phyloP scores from a whole-genome alignment of 73 alveolate genomes.

The Paramecium biaurelia region DNA sequence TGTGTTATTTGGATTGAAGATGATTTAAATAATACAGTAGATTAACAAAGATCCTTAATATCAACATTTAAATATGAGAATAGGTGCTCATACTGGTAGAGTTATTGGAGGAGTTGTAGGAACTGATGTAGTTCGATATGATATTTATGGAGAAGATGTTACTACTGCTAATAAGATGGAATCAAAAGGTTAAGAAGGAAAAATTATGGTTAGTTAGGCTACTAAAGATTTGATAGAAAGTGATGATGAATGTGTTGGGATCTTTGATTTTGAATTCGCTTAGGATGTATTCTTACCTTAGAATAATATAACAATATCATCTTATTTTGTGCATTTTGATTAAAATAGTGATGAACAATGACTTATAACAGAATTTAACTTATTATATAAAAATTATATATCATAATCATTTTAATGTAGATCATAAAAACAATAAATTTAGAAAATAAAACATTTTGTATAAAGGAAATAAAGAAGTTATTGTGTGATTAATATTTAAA shows the following conservation, averaged over 20 bases:
- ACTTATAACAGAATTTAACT: neutral
- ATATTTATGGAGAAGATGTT: slow-evolving; percentile 96
- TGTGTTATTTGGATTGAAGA: slow-evolving; percentile 75
- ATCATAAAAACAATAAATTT: neutral
- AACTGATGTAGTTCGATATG: slow-evolving; percentile 91
- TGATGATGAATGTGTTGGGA: slow-evolving; percentile 63
- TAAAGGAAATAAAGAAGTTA: neutral
- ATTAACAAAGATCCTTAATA: slow-evolving; percentile 77
- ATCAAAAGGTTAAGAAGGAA: slow-evolving; percentile 86
- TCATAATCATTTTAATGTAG: neutral
- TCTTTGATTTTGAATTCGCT: slow-evolving; percentile 50
- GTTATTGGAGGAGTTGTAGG: slow-evolving; percentile 87
- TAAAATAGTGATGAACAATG: neutral
- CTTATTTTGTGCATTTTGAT: slow-evolving; percentile 37
- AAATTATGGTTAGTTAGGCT: slow-evolving; percentile 87
- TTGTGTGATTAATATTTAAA: slow-evolving; percentile 3
- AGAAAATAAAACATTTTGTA: neutral
- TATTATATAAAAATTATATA: neutral
- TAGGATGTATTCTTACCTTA: neutral
- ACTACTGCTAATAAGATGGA: slow-evolving; percentile 97
- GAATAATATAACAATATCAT: neutral
- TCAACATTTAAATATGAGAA: slow-evolving; percentile 81
- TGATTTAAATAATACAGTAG: slow-evolving; percentile 87
- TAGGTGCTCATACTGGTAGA: slow-evolving; percentile 87
- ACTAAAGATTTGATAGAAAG: slow-evolving; percentile 74